Percentiles rank a stretch among this genome's conserved stretches.
These are phyloP conservation scores for Quercus agrifolia DNA, from an alignment of 306 rosid genomes.

Conservation along the genomic window DNA sequence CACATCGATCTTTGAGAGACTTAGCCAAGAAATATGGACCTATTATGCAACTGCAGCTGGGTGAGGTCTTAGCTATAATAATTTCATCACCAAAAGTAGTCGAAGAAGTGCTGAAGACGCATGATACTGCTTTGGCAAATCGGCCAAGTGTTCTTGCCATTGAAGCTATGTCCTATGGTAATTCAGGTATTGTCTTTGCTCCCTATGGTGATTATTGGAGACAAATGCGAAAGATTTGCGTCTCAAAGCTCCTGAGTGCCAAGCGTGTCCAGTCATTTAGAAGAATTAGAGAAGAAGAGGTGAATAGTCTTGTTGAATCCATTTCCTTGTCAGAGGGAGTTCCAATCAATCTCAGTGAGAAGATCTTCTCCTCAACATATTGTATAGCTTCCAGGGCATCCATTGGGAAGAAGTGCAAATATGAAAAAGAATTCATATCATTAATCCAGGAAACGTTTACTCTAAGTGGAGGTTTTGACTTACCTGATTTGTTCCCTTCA, in stretches of 20 bases:
- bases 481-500: conserved; percentile 17
- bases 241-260: background rate
- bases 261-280: conserved; percentile 16
- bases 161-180: background rate
- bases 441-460: background rate
- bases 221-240: background rate
- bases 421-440: conserved; percentile 3
- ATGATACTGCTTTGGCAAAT: background rate
- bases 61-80: background rate
- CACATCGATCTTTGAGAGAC: background rate
- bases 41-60: conserved; percentile 10
- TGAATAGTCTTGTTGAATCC: conserved; percentile 1
- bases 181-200: background rate
- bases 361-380: background rate
- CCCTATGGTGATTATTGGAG: conserved; percentile 24
- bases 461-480: background rate
- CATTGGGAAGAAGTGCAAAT: background rate
- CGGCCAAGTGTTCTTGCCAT: background rate
- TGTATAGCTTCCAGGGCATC: background rate
- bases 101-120: conserved; percentile 1
- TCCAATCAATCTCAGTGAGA: background rate
- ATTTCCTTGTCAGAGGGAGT: background rate
- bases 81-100: conserved; percentile 13
- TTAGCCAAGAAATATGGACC: conserved; percentile 4
- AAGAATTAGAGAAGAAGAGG: conserved; percentile 22